These are phyloP conservation scores for Penicillium griseofulvum DNA, from an alignment of 2,329 filamentous ascomycete genomes.

Conservation along the genomic window DNA sequence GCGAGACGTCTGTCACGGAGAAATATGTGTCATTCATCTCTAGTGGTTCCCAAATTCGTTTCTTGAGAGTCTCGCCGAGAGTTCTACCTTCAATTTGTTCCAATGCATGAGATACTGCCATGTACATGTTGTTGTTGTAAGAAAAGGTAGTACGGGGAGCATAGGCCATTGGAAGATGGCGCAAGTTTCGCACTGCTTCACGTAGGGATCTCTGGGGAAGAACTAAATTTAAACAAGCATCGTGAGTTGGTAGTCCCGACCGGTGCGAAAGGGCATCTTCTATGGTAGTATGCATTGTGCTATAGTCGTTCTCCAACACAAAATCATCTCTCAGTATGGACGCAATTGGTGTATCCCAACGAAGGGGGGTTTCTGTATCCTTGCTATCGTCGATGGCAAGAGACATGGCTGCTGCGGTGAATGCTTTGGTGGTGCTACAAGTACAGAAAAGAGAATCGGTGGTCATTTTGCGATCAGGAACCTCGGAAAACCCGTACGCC, in stretches of 20 bases:
- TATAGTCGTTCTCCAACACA: constrained; percentile 27
- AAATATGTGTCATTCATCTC: constrained; percentile 27
- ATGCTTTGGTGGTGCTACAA: constrained; percentile 31
- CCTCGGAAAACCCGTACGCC: constrained; percentile 29
- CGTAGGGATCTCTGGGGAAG: background rate
- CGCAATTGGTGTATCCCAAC: constrained; percentile 38
- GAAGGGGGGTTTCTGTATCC: constrained; percentile 17
- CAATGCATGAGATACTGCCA: constrained; percentile 19
- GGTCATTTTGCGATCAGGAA: constrained; percentile 26
- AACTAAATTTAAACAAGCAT: background rate
- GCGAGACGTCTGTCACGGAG: constrained; percentile 13
- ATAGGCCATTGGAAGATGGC: constrained; percentile 20
- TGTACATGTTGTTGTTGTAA: constrained; percentile 28
- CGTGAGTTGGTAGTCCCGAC: constrained; percentile 28
- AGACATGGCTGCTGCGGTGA: constrained; percentile 25
- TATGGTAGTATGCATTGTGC: constrained; percentile 29
- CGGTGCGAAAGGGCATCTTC: constrained; percentile 38
- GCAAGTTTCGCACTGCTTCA: constrained; percentile 20
- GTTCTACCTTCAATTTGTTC: constrained; percentile 12
- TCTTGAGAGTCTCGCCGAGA: constrained; percentile 16
- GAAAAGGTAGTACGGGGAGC: constrained; percentile 19
- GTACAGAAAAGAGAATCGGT: constrained; percentile 24
- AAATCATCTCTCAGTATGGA: constrained; percentile 38
- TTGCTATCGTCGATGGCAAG: constrained; percentile 22
- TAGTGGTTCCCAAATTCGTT: constrained; percentile 24